Base-by-base conservation (phyloP, 2,329 filamentous ascomycete species). In the Coleophoma cylindrospora region DNA sequence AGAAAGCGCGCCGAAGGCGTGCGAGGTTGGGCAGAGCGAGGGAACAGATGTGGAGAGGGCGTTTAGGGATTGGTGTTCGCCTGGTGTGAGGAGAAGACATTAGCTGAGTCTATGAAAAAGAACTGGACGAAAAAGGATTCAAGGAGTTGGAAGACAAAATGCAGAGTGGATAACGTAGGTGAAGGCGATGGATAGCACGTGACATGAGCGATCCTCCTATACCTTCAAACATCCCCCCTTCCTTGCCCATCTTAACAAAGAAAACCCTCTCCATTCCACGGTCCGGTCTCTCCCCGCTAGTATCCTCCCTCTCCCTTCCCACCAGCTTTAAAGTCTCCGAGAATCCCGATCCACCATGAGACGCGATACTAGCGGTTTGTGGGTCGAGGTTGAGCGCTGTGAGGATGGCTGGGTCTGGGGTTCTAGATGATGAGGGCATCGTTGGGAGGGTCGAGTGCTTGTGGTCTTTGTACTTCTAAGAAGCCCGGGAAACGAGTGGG, bases 11-110 rank as follows among this genome's bases (percentile, higher is more conserved):
- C 91, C 91, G 64, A 89, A 82, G 34, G 87, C 89, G 64, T 90
- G 77, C 0, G 88, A 86, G 43, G 76, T 75, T 0, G 91, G 91
- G 62, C 88, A 92, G 48, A 96, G 79, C 33, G 78, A 78, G 1
- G 90, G 87, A 0, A 94, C 86, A 13, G 75, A 74, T 43, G 73
- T 63, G 64, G 90, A 79, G 57, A 97, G 88, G 48, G 90, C 88
- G 63, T 91, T 91, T 49, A 96, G 80, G 3, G 89, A 95, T 45
- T 81, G 80, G 64, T 90, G 86, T 68, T 96, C 92, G 53, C 91
- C 89, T 81, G 55, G 10, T 72, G 14, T 21, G 7, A 10, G 27
- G 27, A 27, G 27, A 27, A 27, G 27, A 27, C 9, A 27, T 27
- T 27, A 27, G 27, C 27, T 27, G 27, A 27, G 27, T 6, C 27